Base-by-base conservation (phyloP, 495 filamentous ascomycete species). In the Cryomyces minteri region DNA sequence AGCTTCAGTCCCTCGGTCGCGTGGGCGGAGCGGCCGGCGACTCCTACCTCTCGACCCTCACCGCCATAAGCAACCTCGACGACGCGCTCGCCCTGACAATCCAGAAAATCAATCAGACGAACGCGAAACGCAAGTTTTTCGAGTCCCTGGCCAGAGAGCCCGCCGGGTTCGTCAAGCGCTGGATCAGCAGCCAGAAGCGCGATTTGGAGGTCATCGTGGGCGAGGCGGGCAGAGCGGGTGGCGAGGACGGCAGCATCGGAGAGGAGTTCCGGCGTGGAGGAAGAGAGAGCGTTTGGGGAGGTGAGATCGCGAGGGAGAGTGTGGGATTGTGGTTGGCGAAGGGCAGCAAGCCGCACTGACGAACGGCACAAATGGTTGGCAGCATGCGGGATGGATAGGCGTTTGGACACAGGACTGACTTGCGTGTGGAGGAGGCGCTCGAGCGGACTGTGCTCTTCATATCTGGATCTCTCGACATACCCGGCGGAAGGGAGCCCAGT, bases 161-260 rank as follows among this genome's bases (percentile, higher is more conserved):
- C 0, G 84, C 77, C 5, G 72, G 64, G 3, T 94, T 96, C 53
- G 67, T 94, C 32, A 72, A 71, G 43, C 70, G 76, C 51, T 98
- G 88, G 90, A 67, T 92, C 46, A 80, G 76, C 53, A 83, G 76
- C 5, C 90, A 98, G 68, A 82, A 80, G 56, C 64, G 90, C 41
- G 90, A 98, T 62, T 66, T 96, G 43, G 88, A 95, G 58, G 76
- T 88, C 7, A 77, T 96, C 38, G 62, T 88, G 40, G 90, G 90
- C 32, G 92, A 95, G 61, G 48, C 44, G 4, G 40, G 41, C 9
- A 32, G 37, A 11, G 77, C 78, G 6, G 79, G 74, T 40, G 79
- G 75, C 6, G 61, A 62, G 40, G 71, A 74, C 54, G 67, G 60
- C 18, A 68, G 60, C 8, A 47, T 39, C 38, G 71, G 69, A 32